Base-by-base conservation (phyloP, 768 basidiomycete genomes). In the Crepidotus variabilis region DNA sequence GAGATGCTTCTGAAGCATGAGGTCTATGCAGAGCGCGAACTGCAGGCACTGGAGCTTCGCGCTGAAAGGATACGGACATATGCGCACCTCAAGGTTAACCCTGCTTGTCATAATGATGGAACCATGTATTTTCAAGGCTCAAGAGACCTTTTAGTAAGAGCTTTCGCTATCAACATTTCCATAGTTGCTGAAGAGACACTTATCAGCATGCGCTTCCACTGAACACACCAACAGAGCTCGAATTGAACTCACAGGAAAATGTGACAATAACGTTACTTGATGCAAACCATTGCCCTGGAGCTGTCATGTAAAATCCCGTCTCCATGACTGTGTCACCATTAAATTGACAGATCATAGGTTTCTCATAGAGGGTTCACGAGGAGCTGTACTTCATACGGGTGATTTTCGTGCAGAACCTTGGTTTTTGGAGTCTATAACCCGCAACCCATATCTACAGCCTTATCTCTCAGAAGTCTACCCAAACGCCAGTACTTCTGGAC, bases 201-300 rank as follows among this genome's bases (percentile, higher is more conserved):
- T 8, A 39, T 4, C 63, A 92, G 90, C 78, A 74, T 63, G 62
- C 81, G 1, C 61, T 90, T 46, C 81, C 84, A 0, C 64, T 90
- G 52, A 78, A 92, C 56, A 78, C 78, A 2, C 91, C 93, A 0
- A 88, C 83, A 0, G 56, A 66, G 32, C 75, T 87, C 28, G 81
- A 85, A 34, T 67, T 95, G 16, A 79, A 77, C 3, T 72, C 78
- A 21, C 72, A 73, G 7, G 81, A 86, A 61, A 69, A 66, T 2
- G 87, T 96, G 9, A 85, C 78, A 0, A 78, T 97, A 55, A 95
- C 93, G 0, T 77, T 90, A 9, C 69, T 97, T 7, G 91, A 95
- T 64, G 95, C 95, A 0, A 97, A 97, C 65, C 95, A 98, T 68
- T 97, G 94, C 67, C 95, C 93, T 10, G 95, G 95, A 0, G 88